Evolutionary conservation across 208 protist species (phyloP).

Genomic region (Acanthamoeba lenticulata): DNA sequence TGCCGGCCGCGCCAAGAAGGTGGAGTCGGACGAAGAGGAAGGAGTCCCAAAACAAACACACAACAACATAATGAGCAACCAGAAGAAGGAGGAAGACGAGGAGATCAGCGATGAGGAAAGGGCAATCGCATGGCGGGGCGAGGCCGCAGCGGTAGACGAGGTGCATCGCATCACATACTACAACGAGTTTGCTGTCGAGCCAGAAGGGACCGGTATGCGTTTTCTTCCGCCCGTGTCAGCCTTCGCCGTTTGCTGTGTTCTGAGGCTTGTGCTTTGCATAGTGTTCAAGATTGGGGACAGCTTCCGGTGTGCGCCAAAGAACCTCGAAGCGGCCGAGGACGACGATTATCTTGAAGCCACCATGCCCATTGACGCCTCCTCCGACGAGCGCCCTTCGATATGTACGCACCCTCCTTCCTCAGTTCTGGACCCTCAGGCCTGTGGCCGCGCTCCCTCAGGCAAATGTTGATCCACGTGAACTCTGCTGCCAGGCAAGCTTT

Average conservation of each 20-base stretch:
- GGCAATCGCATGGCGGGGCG: background rate
- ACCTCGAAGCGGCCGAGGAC: background rate
- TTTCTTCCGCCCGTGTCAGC: background rate
- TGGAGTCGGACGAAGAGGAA: background rate
- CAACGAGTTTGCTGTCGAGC: slow-evolving; percentile 18
- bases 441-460: no score
- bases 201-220: background rate
- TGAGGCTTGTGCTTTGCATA: no score
- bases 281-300: background rate
- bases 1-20: background rate
- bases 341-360: background rate
- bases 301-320: background rate
- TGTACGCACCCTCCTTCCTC: background rate
- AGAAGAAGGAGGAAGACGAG: no score
- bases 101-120: slow-evolving; percentile 32
- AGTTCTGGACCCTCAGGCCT: no score
- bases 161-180: background rate
- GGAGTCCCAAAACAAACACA: no score
- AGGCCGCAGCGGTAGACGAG: background rate
- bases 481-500: background rate
- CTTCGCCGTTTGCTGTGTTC: background rate
- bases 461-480: no score
- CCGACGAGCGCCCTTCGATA: background rate
- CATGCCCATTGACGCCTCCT: slow-evolving; percentile 18
- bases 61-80: no score